Percentiles rank a stretch among this genome's conserved stretches.
These are phyloP conservation scores for Chloris gayana DNA, from an alignment of 176 grass and related monocot species.

Conservation along the genomic window DNA sequence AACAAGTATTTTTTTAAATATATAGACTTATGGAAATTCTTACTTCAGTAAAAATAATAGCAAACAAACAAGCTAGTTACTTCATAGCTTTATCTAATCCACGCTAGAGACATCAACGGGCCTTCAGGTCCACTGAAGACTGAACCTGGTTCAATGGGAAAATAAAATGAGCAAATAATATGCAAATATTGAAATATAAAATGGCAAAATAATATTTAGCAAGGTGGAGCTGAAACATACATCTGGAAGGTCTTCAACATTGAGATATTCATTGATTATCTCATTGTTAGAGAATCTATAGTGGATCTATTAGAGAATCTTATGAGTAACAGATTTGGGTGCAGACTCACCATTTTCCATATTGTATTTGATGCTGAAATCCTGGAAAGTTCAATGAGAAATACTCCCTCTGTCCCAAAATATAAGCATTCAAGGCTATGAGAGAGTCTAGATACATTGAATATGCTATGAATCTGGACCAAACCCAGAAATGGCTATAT, in stretches of 20 bases:
- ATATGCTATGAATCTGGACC: too few relatives aligned
- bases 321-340: slow-evolving; percentile 91
- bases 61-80: slow-evolving; percentile 47
- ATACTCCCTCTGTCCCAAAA: too few relatives aligned
- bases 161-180: slow-evolving; percentile 19
- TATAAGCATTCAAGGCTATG: too few relatives aligned
- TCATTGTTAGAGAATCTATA: too few relatives aligned
- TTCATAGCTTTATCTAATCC: slow-evolving; percentile 99
- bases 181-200: slow-evolving; percentile 10
- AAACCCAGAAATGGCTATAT: too few relatives aligned
- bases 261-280: too few relatives aligned
- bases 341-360: slow-evolving; percentile 97
- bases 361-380: slow-evolving; percentile 99
- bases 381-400: slow-evolving; percentile 52
- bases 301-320: too few relatives aligned
- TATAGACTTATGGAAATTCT: too few relatives aligned
- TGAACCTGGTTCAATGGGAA: too few relatives aligned
- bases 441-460: too few relatives aligned
- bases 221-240: slow-evolving; percentile 41
- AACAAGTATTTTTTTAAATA: background rate
- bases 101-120: slow-evolving; percentile 81
- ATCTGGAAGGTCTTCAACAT: slow-evolving; percentile 92
- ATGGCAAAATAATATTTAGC: slow-evolving; percentile 11
- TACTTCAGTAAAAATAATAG: slow-evolving; percentile 24
- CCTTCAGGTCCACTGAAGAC: slow-evolving; percentile 85